Conservation (phyloP, 2,329 filamentous ascomycete species). For the Exophiala sp. region DNA sequence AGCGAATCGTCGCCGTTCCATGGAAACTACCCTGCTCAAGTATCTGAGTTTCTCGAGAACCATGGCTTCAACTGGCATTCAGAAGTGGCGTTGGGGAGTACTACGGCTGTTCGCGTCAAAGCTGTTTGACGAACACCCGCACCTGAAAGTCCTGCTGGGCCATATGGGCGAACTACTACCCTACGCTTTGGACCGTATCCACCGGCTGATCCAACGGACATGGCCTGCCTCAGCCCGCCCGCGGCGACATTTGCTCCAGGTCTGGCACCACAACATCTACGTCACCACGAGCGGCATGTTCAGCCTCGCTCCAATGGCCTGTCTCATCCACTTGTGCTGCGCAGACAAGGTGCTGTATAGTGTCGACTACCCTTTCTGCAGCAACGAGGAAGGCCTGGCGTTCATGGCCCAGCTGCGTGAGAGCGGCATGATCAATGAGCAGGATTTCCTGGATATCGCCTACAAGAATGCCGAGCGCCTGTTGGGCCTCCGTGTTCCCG, state of each 20-base stretch:
- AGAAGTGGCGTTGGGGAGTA: slow-evolving; percentile 35
- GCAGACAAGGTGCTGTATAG: slow-evolving; percentile 52
- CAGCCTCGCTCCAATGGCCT: slow-evolving; percentile 45
- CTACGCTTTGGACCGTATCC: slow-evolving; percentile 46
- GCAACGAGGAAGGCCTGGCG: slow-evolving; percentile 44
- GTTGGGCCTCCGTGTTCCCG: slow-evolving; percentile 30
- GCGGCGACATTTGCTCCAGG: slow-evolving; percentile 38
- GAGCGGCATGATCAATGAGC: slow-evolving; percentile 46
- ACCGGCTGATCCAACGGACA: slow-evolving; percentile 17
- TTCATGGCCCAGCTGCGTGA: slow-evolving; percentile 47
- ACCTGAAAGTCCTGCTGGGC: slow-evolving; percentile 51
- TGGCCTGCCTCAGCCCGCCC: slow-evolving; percentile 25
- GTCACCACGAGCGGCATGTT: slow-evolving; percentile 53
- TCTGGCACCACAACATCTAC: slow-evolving; percentile 54
- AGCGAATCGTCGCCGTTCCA: slow-evolving; percentile 31
- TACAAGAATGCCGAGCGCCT: slow-evolving; percentile 49
- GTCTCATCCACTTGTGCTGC: slow-evolving; percentile 32
- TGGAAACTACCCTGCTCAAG: slow-evolving; percentile 17
- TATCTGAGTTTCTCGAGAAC: slow-evolving; percentile 18
- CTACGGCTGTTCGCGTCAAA: slow-evolving; percentile 46
- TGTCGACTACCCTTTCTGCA: slow-evolving; percentile 53
- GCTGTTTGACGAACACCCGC: slow-evolving; percentile 51
- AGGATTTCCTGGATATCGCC: slow-evolving; percentile 47
- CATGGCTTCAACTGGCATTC: slow-evolving; percentile 33
- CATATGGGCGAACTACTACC: slow-evolving; percentile 52